These are phyloP conservation scores for Claviceps digitariae DNA, from an alignment of 2,329 filamentous ascomycete species.

Conservation along the genomic window DNA sequence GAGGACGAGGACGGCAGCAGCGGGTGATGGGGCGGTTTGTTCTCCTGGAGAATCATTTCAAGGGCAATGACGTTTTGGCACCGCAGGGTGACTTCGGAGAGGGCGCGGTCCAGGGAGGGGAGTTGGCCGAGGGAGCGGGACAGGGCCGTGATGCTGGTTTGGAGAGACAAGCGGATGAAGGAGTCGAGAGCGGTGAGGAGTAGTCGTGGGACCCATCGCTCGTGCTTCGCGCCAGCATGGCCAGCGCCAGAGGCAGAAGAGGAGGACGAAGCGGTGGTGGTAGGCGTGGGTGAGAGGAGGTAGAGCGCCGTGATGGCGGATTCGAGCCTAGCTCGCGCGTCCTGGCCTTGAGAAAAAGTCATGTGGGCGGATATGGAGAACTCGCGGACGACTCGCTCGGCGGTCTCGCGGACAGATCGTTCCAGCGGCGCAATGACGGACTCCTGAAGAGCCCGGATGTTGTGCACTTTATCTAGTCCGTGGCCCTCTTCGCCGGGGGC, in stretches of 20 bases:
- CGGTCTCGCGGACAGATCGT: slow-evolving; percentile 54
- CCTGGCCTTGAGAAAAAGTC: slow-evolving; percentile 55
- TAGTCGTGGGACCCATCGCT: slow-evolving; percentile 51
- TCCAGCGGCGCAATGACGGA: slow-evolving; percentile 60
- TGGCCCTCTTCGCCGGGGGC: slow-evolving; percentile 60
- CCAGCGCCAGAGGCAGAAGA: neutral
- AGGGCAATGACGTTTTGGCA: slow-evolving; percentile 89
- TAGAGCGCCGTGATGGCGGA: slow-evolving; percentile 69
- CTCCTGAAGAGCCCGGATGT: slow-evolving; percentile 56
- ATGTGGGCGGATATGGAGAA: slow-evolving; percentile 53
- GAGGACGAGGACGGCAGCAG: slow-evolving; percentile 30
- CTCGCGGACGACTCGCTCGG: slow-evolving; percentile 69
- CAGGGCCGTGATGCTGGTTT: slow-evolving; percentile 63
- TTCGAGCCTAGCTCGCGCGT: slow-evolving; percentile 57
- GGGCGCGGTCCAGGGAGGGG: slow-evolving; percentile 66
- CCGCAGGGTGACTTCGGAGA: slow-evolving; percentile 66
- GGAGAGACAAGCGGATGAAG: slow-evolving; percentile 70
- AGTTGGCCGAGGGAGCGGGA: slow-evolving; percentile 65
- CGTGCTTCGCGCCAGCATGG: slow-evolving; percentile 31
- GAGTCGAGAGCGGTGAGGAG: slow-evolving; percentile 66
- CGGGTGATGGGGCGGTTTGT: slow-evolving; percentile 56
- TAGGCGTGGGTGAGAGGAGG: slow-evolving; percentile 56
- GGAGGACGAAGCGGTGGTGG: slow-evolving; percentile 9
- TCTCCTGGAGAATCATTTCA: slow-evolving; percentile 59
- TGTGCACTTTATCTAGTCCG: slow-evolving; percentile 60